Evolutionary conservation across 2,329 filamentous ascomycete species (phyloP), one percentile per base, ranked within the genome.

Genomic region (Ceratocystis destructans): DNA sequence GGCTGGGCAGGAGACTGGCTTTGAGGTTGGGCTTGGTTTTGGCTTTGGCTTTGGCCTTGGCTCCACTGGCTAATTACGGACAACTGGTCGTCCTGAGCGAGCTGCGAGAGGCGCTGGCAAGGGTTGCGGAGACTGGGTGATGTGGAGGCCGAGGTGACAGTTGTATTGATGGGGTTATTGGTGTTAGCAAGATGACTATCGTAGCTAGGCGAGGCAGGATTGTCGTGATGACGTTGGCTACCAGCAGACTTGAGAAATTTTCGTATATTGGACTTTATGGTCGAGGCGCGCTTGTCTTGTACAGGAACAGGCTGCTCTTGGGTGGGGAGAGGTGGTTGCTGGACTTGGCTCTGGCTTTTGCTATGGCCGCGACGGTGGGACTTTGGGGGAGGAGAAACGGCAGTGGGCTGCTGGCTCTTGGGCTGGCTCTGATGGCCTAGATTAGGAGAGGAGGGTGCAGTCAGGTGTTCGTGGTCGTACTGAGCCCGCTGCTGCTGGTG

Each of bases 81-180:
- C 64, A 68, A 70, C 68, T 69, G 70, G 59, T 62, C n/a, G 28
- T 61, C 50, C 22, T 63, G 63, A 22, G 37, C 25, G 25, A 45
- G 53, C 28, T 61, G 53, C 53, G 70, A 69, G 8, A 65, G 15
- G 45, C 66, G 62, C 48, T 67, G 66, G 17, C 45, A 31, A 25
- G 53, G 53, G 31, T 22, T 67, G 59, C 64, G 69, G 33, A 68
- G 69, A 67, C 69, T 70, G 63, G 68, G 69, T 33, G 62, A 72
- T 68, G 67, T 76, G 48, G 65, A 62, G 59, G 59, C 76, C 45
- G 78, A 79, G 69, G 31, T 37, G n/a, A n/a, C 17, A 10, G 20
- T 5, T 4, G 25, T 57, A 28, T 57, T 61, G 68, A 61, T 71
- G 71, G 59, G 25, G 61, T 37, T 31, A 65, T 64, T 50, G 48